Base-by-base conservation (phyloP, 1,284 basidiomycete species). In the Irpex sp. region DNA sequence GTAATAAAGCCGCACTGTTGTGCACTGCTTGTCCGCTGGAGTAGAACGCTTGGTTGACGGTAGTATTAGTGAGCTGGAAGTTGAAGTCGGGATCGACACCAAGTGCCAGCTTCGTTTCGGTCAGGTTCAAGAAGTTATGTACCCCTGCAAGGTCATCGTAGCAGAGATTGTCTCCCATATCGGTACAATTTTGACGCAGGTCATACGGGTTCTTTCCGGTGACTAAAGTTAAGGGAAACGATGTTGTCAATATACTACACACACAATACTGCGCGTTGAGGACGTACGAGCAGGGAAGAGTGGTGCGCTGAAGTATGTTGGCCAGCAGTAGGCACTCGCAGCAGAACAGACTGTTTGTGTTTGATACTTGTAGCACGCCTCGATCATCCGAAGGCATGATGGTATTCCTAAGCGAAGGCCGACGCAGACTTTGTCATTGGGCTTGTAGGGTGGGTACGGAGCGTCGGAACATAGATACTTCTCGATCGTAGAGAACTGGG, bases 171-270 rank as follows among this genome's bases (percentile, higher is more conserved):
- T 38, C 34, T 5, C 34, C 38, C n/a, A 4, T 60, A 8, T 60
- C 61, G 7, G 57, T 49, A 71, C 96, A 98, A 67, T 80, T 81
- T 66, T 77, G 81, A 64, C 96, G 88, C 11, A 96, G 91, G 71
- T 98, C 96, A 75, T 97, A 97, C 36, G 91, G 85, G 75, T 91
- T 91, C 59, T 82, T 73, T 11, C 87, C 88, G 69, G 84, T 81
- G 76, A 87, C 87, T 89, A 66, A 21, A 61, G 48, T 11, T 13
- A 15, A 36, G 54, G 37, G 38, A 36, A 55, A 57, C n/a, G 19
- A 38, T 11, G 65, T 81, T 83, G 74, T 86, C 89, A 69, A 19
- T 47, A 52, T 13, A n/a, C 17, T 38, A 15, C n/a, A 36, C 62
- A 17, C 74, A 71, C 1, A 38, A 17, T 26, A 38, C 15, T 31